Base-by-base conservation (phyloP, 2,329 filamentous ascomycete genomes). In the Mycosphaerella arachidis region DNA sequence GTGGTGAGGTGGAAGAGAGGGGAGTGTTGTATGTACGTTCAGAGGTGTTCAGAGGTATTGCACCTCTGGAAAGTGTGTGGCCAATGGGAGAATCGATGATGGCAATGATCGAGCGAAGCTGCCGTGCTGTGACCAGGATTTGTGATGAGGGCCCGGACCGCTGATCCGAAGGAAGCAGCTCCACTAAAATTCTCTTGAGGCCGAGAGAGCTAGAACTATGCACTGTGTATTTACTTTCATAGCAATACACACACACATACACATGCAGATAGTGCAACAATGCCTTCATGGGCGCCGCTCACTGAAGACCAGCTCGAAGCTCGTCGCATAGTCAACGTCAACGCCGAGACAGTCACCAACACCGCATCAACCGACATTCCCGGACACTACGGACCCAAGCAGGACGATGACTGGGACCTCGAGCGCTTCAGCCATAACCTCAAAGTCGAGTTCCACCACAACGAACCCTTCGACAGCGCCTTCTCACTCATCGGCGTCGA, bases 401-500 rank as follows among this genome's bases (percentile, higher is more conserved):
- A 97, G 79, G 89, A 95, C 76, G 83, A 91, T 72, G 82, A 84
- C 54, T 97, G 92, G 88, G 83, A 89, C 61, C 78, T 92, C 55
- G 82, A 89, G 1, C 81, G 85, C 63, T 96, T 96, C 78, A 82
- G 80, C n/a, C 71, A 87, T 73, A 84, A 80, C 67, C 87, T 96
- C 74, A 79, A 82, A 62, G 83, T 99, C 72, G 76, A 89, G 66
- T 96, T 96, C 74, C 91, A 97, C 83, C 82, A 90, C 67, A 94
- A 95, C 75, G 83, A 89, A 53, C 83, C 83, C 60, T 84, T 86
- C 72, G 86, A 96, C 70, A 81, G 91, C 48, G 88, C 88, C 58
- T 99, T 99, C 80, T 97, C 92, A 35, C 86, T 99, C 65, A 84
- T 96, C 69, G 92, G 93, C 68, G 79, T 97, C 69, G 94, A 99